Conservation (phyloP, 2,329 filamentous ascomycete species). For the Cordyceps militaris region DNA sequence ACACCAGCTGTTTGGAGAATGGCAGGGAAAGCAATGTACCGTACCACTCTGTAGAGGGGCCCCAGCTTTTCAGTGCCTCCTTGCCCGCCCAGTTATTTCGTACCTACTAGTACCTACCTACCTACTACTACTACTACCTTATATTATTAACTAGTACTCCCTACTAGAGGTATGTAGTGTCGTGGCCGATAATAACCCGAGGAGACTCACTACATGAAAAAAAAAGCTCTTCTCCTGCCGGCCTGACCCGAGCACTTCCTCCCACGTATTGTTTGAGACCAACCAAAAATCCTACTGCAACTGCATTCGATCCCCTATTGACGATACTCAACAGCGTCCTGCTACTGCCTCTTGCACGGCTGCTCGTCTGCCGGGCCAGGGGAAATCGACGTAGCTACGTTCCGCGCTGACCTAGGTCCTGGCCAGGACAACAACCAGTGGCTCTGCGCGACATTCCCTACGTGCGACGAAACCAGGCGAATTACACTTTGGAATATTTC, state of each 20-base stretch:
- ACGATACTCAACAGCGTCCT: background rate
- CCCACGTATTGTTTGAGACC: background rate
- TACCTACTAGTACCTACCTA: background rate
- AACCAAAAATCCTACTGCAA: background rate
- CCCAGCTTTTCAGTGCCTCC: background rate
- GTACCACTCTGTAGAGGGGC: background rate
- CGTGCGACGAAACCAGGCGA: background rate
- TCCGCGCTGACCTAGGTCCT: slow-evolving; percentile 4
- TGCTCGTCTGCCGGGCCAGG: slow-evolving; percentile 2
- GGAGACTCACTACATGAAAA: slow-evolving; percentile 1
- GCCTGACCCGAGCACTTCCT: slow-evolving; percentile 1
- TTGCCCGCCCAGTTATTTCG: background rate
- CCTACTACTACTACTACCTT: background rate
- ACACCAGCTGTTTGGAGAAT: background rate
- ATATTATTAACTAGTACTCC: no score
- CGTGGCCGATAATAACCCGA: slow-evolving; percentile 15
- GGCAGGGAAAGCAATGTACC: background rate
- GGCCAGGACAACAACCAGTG: slow-evolving; percentile 2
- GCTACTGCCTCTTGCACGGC: background rate
- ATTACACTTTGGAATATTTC: background rate
- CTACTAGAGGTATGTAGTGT: no score
- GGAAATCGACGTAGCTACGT: background rate
- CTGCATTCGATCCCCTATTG: background rate
- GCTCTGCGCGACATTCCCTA: background rate
- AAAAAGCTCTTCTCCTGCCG: slow-evolving; percentile 1